Conservation (phyloP, 2,329 filamentous ascomycete genomes). For the Alternaria arborescens region DNA sequence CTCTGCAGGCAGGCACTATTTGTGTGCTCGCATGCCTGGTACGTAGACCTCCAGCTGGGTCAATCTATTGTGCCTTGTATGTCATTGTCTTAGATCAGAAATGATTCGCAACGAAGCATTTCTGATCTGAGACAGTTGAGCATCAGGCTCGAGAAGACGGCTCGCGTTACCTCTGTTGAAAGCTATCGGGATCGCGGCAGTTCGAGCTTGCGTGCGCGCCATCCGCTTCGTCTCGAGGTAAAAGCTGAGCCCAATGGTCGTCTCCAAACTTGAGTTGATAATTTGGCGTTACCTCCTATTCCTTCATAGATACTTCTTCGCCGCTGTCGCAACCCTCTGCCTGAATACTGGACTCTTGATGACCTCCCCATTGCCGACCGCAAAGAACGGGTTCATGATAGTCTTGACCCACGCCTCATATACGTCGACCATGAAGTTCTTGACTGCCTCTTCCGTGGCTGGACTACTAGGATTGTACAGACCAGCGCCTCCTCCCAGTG, state of each 20-base stretch:
- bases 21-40: too few species aligned
- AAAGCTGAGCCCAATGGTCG: not conserved
- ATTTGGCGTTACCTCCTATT: not conserved
- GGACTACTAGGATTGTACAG: slow-evolving; percentile 82
- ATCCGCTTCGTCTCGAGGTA: not conserved
- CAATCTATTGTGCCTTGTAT: not conserved
- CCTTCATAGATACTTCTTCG: slow-evolving; percentile 83
- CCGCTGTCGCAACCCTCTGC: slow-evolving; percentile 81
- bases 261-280: not conserved
- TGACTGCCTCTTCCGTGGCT: slow-evolving; percentile 93
- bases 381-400: slow-evolving; percentile 96
- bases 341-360: slow-evolving; percentile 89
- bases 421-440: slow-evolving; percentile 92
- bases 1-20: not conserved
- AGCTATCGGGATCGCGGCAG: not conserved
- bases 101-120: not conserved
- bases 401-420: slow-evolving; percentile 98
- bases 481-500: slow-evolving; percentile 45
- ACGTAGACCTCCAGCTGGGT: not conserved
- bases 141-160: not conserved
- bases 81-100: not conserved
- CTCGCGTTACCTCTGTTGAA: too few species aligned
- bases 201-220: not conserved
- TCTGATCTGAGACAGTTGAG: not conserved
- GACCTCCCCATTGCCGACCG: slow-evolving; percentile 81